phyloP scores from a whole-genome alignment of 2,329 filamentous ascomycete genomes.

The Fusarium metavorans region DNA sequence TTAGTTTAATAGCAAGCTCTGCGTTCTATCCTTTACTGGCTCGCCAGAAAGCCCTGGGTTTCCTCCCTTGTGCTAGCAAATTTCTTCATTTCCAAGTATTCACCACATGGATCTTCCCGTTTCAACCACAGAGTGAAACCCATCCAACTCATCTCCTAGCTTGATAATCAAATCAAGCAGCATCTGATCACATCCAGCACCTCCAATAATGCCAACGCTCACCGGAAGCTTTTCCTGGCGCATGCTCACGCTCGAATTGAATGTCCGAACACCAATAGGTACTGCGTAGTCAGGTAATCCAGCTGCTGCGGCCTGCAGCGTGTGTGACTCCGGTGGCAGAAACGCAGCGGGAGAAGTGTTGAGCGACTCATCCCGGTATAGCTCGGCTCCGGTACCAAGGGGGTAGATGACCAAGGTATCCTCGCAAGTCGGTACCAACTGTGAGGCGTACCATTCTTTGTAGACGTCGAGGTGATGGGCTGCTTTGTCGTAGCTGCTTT shows the following conservation, averaged over 20 bases:
- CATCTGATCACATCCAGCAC: conserved; percentile 1
- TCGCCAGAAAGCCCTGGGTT: neutral
- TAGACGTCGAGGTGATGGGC: neutral
- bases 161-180: neutral
- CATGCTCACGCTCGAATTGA: neutral
- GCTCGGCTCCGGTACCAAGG: neutral
- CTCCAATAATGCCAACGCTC: neutral
- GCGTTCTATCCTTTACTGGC: neutral
- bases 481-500: neutral
- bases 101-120: neutral
- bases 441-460: neutral
- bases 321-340: neutral
- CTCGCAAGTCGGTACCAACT: neutral
- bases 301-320: neutral
- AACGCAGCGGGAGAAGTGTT: neutral
- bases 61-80: neutral
- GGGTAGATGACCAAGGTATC: neutral
- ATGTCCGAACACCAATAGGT: neutral
- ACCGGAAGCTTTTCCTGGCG: neutral
- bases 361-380: neutral
- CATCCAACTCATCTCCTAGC: neutral
- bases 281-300: neutral
- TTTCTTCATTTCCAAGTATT: neutral
- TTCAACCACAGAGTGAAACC: neutral
- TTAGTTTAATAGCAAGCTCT: neutral